Percentiles rank a stretch among this genome's conserved stretches.
phyloP scores from a whole-genome alignment of 208 protist species.

The Leishmania guyanensis region DNA sequence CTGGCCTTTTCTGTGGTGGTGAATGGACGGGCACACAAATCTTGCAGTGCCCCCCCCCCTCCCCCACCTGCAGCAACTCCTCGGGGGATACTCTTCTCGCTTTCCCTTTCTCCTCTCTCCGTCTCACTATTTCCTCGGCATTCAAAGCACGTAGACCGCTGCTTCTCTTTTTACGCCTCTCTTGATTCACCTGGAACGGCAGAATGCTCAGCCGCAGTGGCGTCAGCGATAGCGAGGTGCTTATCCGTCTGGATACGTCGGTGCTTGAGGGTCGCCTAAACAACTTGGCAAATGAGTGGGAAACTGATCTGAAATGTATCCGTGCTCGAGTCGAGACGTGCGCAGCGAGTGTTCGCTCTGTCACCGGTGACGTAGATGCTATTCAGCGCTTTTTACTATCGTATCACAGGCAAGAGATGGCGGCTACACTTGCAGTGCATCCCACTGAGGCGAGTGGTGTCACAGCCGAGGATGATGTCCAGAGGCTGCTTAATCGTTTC shows the following conservation, averaged over 20 bases:
- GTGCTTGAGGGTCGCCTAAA: conserved; percentile 50
- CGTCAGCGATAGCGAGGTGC: neutral
- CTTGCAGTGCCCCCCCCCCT: no score
- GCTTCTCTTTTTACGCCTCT: neutral
- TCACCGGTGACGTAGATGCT: conserved; percentile 19
- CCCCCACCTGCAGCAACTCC: neutral
- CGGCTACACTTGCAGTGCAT: conserved; percentile 17
- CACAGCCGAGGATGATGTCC: neutral
- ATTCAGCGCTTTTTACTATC: conserved; percentile 36
- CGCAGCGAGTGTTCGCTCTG: conserved; percentile 10
- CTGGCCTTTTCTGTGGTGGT: no score
- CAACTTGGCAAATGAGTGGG: conserved; percentile 32
- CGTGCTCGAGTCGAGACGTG: conserved; percentile 14
- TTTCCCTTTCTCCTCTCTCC: neutral
- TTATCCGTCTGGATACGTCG: conserved; percentile 29
- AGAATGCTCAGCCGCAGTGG: conserved; percentile 4
- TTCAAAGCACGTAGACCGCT: neutral
- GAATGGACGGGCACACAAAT: neutral
- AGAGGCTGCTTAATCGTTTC: conserved; percentile 9
- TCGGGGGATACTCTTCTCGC: neutral
- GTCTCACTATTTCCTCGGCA: neutral
- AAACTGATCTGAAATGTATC: conserved; percentile 23
- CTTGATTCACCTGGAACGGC: neutral
- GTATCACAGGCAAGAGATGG: conserved; percentile 31
- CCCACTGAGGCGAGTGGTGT: neutral